Base-by-base conservation (phyloP, 495 filamentous ascomycete genomes). In the Tuber microsphaerosporum region DNA sequence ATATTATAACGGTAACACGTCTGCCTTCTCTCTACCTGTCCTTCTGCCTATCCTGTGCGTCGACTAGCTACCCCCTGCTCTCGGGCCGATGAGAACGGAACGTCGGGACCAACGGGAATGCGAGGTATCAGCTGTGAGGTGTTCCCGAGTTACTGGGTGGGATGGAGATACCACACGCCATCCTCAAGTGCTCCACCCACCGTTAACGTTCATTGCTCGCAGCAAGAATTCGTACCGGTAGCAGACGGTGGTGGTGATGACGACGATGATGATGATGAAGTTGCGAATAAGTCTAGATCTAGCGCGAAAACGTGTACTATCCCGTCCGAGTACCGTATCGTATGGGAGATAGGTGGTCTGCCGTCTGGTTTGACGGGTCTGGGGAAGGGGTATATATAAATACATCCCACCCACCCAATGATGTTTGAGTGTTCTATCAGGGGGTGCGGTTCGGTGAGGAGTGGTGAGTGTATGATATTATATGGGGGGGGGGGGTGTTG, bases 41-140 rank as follows among this genome's bases (percentile, higher is more conserved):
- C 26, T 34, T 65, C 56, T 14, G 12, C 56, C 26, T 7, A 31
- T 65, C 56, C 12, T 65, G 3, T 34, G 14, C 26, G 14, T 31
- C 56, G 26, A 65, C 56, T 65, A n/a, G 51, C 10, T 12, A 61
- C 22, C n/a, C 51, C 56, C 31, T 34, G 56, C 56, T 1, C 56
- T 65, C 56, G 56, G 31, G 56, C 56, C 26, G 56, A 65, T 65
- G 56, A 34, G 56, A 34, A 34, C 14, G 56, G 26, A 31, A 17
- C 0, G 56, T 65, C 56, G 56, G 56, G 56, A 65, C 56, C 56
- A 65, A 65, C 56, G 6, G 26, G 56, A 65, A 5, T 0, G 26
- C 26, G 26, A 65, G 56, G 56, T 65, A 65, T 65, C 26, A 65
- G 56, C 56, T 65, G 26, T 65, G 56, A 65, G 56, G 26, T 65